phyloP scores from a whole-genome alignment of 2,329 filamentous ascomycete species.

The Blastomyces percursus region DNA sequence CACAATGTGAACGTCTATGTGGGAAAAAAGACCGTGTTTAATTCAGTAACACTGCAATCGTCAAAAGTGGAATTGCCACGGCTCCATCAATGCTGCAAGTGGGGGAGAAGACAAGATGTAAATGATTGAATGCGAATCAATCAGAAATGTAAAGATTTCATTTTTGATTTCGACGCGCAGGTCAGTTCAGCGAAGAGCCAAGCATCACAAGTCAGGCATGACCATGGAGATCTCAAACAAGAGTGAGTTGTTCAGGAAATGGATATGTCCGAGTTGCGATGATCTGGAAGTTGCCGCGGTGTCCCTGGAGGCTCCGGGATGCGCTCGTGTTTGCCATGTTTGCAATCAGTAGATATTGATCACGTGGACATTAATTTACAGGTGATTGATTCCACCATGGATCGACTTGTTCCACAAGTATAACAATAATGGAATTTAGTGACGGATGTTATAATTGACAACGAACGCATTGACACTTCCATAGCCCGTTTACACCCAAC shows the following conservation, averaged over 20 bases:
- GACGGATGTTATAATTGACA: too few relatives aligned
- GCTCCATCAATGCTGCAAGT: background rate
- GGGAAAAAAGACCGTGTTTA: background rate
- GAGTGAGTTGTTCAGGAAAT: background rate
- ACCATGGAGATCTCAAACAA: background rate
- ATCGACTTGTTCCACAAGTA: too few relatives aligned
- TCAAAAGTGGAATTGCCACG: background rate
- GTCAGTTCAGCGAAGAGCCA: constrained; percentile 1
- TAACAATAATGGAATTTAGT: too few relatives aligned
- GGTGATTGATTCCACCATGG: too few relatives aligned
- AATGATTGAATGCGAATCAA: background rate
- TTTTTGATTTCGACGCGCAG: background rate
- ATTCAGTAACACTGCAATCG: background rate
- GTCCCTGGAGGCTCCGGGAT: background rate
- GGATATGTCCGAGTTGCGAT: background rate
- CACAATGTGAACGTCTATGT: background rate
- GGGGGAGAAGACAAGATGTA: background rate
- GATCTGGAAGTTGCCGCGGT: background rate
- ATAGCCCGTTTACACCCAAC: too few relatives aligned
- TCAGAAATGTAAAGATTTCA: background rate
- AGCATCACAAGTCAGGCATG: background rate
- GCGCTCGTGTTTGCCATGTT: background rate
- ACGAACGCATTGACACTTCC: too few relatives aligned
- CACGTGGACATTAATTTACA: too few relatives aligned
- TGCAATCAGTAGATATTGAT: background rate